These are phyloP conservation scores for Pythium folliculosum DNA, from an alignment of 352 stramenopile species.

Conservation along the genomic window DNA sequence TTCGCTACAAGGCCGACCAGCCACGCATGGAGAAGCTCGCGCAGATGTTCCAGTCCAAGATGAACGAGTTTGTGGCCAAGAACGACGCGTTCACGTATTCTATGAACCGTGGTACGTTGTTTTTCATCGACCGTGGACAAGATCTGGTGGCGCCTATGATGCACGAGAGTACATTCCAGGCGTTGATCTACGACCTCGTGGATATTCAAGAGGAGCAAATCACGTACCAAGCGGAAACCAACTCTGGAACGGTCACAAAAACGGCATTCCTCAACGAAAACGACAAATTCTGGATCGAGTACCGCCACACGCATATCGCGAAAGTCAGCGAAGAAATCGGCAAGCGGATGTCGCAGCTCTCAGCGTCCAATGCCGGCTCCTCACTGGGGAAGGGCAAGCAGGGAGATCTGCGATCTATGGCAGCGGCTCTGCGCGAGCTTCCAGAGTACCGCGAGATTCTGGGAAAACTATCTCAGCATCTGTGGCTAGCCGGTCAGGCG, in stretches of 20 bases:
- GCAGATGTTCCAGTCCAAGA: constrained; percentile 92
- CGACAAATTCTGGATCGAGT: constrained; percentile 96
- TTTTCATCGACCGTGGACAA: constrained; percentile 94
- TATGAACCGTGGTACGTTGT: constrained; percentile 87
- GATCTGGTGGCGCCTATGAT: constrained; percentile 95
- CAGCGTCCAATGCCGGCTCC: constrained; percentile 77
- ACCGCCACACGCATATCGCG: constrained; percentile 96
- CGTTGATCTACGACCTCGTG: constrained; percentile 96
- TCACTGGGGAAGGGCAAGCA: constrained; percentile 79
- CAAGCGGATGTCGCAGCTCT: constrained; percentile 73
- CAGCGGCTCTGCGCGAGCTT: constrained; percentile 90
- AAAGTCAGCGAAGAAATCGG: constrained; percentile 84
- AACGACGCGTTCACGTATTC: constrained; percentile 93
- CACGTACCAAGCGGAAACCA: constrained; percentile 89
- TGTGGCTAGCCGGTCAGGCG: constrained; percentile 93
- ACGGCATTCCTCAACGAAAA: constrained; percentile 97
- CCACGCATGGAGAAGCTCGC: constrained; percentile 87
- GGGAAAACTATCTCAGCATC: constrained; percentile 93
- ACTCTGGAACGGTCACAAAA: constrained; percentile 70
- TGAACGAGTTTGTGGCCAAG: constrained; percentile 94
- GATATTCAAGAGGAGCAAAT: constrained; percentile 94
- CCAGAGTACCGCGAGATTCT: constrained; percentile 96
- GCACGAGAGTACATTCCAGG: constrained; percentile 98
- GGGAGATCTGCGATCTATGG: constrained; percentile 92
- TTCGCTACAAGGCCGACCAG: constrained; percentile 89